Evolutionary conservation across 2,329 filamentous ascomycete species (phyloP), one percentile per base, ranked within the genome.

Genomic region (Penicillium sp.): DNA sequence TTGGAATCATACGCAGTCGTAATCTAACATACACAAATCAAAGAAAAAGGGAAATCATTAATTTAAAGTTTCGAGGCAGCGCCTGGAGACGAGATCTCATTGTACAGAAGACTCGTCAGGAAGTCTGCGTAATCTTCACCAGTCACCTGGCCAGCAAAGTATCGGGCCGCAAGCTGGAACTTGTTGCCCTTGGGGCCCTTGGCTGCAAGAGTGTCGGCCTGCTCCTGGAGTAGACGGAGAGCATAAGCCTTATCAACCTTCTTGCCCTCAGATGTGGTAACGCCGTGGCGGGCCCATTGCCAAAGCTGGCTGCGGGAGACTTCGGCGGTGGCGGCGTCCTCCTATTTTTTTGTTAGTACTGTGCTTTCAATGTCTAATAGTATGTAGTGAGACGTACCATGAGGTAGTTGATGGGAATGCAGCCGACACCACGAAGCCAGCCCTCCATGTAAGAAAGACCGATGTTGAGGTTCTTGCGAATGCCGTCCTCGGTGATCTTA

Each of bases 81-180:
- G 65, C 90, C 90, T 61, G 91, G 85, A 63, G 88, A 87, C 41
- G 75, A 77, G 60, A 78, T 78, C 69, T 78, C 75, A 31, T 78
- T 91, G 80, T 96, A 96, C 55, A 97, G 80, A 69, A 97, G 81
- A 56, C 90, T 95, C 65, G 70, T 97, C 82, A 99, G 80, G 83
- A 98, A 98, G 79, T 99, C 95, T 13, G 93, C 93, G 78, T 98
- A 98, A 70, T 97, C 93, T 84, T 98, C 95, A 60, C 95, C 95
- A 3, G 94, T 98, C 61, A 98, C 91, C 84, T 99, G 95, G 50
- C 87, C 84, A 38, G 91, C 88, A 75, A 98, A 97, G 82, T 98
- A 98, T 80, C 96, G 90, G 1, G 92, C 92, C 0, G 95, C 95
- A 57, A 97, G 85, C 63, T 90, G 88, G 82, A 85, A 97, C 84